Evolutionary conservation across 148 eudicot genomes (phyloP).

Genomic region (Hydrangea macrophylla): DNA sequence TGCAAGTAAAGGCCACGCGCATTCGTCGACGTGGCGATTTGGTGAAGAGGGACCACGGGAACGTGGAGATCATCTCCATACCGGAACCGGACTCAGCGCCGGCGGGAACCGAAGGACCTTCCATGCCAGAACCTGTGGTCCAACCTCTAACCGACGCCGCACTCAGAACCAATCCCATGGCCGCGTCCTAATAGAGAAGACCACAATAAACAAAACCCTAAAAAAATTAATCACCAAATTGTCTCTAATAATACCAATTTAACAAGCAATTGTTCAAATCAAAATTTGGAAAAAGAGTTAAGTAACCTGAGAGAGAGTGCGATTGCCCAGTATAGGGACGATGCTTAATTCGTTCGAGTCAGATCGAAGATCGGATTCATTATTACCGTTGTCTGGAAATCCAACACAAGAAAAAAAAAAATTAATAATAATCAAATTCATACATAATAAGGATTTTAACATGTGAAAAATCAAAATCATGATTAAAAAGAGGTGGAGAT

Average conservation of each 20-base stretch:
- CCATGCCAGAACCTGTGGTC: slow-evolving; percentile 97
- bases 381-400: slow-evolving; percentile 42
- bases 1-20: slow-evolving; percentile 85
- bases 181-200: slow-evolving; percentile 53
- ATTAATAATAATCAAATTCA: no score
- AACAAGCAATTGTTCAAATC: not conserved
- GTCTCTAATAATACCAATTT: not conserved
- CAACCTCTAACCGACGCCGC: slow-evolving; percentile 77
- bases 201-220: slow-evolving; percentile 5
- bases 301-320: slow-evolving; percentile 55
- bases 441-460: no score
- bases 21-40: slow-evolving; percentile 84
- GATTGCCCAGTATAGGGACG: slow-evolving; percentile 50
- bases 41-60: slow-evolving; percentile 96
- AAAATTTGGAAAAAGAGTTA: not conserved
- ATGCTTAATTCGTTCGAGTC: slow-evolving; percentile 37
- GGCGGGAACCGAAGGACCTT: slow-evolving; percentile 78
- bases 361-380: slow-evolving; percentile 53
- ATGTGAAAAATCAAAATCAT: not conserved
- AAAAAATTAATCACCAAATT: not conserved
- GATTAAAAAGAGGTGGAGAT: not conserved
- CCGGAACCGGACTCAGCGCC: slow-evolving; percentile 53
- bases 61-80: slow-evolving; percentile 66
- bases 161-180: slow-evolving; percentile 92
- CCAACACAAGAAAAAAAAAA: not conserved